Evolutionary conservation across 2,329 filamentous ascomycete genomes (phyloP).

Genomic region (Exophiala sideris): DNA sequence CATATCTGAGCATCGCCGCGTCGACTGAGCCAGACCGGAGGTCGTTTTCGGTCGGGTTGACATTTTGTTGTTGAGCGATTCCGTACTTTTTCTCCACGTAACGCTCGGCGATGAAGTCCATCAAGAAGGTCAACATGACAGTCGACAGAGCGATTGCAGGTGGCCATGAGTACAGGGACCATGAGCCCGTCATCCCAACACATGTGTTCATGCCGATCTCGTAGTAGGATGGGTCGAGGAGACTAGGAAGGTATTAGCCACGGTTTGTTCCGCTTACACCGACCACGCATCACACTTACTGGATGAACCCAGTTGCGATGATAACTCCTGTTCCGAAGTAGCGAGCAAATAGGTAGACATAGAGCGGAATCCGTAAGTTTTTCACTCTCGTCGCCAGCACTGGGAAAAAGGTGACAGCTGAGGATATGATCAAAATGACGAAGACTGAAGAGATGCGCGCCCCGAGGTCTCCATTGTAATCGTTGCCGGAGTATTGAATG

Average conservation of each 20-base stretch:
- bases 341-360: slow-evolving; percentile 46
- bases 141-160: slow-evolving; percentile 51
- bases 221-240: slow-evolving; percentile 44
- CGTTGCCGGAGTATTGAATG: slow-evolving; percentile 45
- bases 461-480: slow-evolving; percentile 52
- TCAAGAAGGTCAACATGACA: slow-evolving; percentile 49
- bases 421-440: slow-evolving; percentile 44
- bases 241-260: slow-evolving; percentile 14
- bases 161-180: slow-evolving; percentile 46
- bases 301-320: slow-evolving; percentile 47
- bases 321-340: slow-evolving; percentile 50
- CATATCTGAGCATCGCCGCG: background rate
- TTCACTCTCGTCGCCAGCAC: slow-evolving; percentile 42
- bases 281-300: slow-evolving; percentile 24
- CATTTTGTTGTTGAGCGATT: slow-evolving; percentile 17
- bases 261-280: background rate
- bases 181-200: slow-evolving; percentile 53
- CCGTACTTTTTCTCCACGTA: slow-evolving; percentile 52
- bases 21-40: slow-evolving; percentile 12
- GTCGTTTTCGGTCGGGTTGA: slow-evolving; percentile 24
- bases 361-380: slow-evolving; percentile 40
- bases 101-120: slow-evolving; percentile 51
- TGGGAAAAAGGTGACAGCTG: slow-evolving; percentile 44
- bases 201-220: slow-evolving; percentile 48
- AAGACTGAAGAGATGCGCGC: slow-evolving; percentile 45